Base-by-base conservation (phyloP, 495 filamentous ascomycete genomes). In the Trichocladium uniseriatum region DNA sequence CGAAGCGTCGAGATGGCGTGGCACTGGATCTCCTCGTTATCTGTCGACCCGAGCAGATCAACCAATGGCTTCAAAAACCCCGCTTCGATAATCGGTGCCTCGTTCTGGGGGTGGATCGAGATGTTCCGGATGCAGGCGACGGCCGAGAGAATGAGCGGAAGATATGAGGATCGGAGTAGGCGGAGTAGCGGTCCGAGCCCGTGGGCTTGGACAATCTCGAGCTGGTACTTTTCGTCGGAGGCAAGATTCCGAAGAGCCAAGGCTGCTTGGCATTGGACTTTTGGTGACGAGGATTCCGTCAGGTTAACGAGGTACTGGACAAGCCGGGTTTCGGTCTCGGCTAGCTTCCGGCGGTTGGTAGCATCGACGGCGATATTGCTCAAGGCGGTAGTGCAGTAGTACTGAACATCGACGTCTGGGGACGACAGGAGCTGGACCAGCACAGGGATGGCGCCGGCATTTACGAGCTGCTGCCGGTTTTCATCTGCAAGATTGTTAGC, bases 81-180 rank as follows among this genome's bases (percentile, higher is more conserved):
- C 10, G 92, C 92, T 58, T 98, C 94, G 51, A 98, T 98, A 49
- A 98, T 97, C 0, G 92, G 94, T n/a, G 89, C 96, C 69, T 98
- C 92, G 66, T 98, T 98, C 45, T 89, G 71, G n/a, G 92, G 92
- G 59, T 98, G 92, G 56, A 98, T 98, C 38, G 90, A 95, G 59
- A 98, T 98, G 61, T 98, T 98, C 49, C 92, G 86, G 56, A 98
- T 97, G 61, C 92, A 98, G 18, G 92, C 92, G 56, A 98, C 92
- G 34, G 92, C 92, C 16, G 94, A 97, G 31, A 98, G 81, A 27
- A 96, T 97, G 27, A 98, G 79, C 14, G 92, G 92, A 11, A 96
- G 79, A 59, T 97, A 97, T 14, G 89, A 87, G 3, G 91, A 96
- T 68, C 95, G 86, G 8, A 98, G 77, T 3, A 98, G 81, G 45